Evolutionary conservation across 2,329 filamentous ascomycete genomes (phyloP).

Genomic region (Pestalotiopsis sp.): DNA sequence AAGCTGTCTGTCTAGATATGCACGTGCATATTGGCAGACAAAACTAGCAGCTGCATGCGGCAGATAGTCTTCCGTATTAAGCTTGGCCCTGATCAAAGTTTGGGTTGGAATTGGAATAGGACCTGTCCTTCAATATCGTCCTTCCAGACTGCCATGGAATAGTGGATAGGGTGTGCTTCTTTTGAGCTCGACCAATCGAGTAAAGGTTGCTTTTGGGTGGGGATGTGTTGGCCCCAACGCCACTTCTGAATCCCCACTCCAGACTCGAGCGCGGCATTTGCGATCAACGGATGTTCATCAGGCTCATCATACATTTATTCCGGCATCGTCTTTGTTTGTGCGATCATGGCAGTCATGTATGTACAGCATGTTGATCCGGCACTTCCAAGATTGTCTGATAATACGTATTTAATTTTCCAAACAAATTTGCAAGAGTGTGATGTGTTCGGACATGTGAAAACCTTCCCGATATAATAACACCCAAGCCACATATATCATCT

Average conservation of each 20-base stretch:
- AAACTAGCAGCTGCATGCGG: background rate
- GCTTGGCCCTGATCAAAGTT: conserved; percentile 3
- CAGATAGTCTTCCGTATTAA: conserved; percentile 7
- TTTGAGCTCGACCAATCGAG: background rate
- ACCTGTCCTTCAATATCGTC: background rate
- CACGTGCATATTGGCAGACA: background rate
- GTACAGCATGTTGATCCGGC: no score
- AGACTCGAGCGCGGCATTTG: background rate
- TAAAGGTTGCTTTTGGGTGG: background rate
- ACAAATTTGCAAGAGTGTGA: no score
- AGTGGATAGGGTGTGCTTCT: background rate
- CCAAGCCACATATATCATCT: no score
- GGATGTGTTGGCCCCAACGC: background rate
- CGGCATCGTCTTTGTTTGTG: background rate
- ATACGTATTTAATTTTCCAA: no score
- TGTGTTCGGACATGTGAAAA: no score
- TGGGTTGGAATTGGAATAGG: background rate
- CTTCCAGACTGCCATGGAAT: background rate
- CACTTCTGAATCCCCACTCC: background rate
- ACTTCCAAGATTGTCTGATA: no score
- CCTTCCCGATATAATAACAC: no score
- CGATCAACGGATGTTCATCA: background rate
- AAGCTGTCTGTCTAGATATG: background rate
- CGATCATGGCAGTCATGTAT: background rate
- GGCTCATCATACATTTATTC: background rate